phyloP scores from a whole-genome alignment of 208 protist species.

The Novymonas esmeraldas region DNA sequence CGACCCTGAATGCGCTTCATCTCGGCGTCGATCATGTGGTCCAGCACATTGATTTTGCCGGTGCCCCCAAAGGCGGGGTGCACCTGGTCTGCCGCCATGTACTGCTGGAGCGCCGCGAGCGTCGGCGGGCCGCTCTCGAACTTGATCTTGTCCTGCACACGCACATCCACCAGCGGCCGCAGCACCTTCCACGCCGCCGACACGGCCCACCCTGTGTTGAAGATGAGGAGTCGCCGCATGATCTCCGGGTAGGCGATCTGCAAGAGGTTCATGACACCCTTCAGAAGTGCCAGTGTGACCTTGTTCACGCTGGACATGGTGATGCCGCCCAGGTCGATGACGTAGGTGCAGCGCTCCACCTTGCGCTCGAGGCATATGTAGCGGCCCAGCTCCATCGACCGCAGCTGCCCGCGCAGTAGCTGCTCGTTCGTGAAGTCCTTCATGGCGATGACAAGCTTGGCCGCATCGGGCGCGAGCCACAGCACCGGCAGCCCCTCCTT shows the following conservation, averaged over 20 bases:
- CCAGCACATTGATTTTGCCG: conserved; percentile 35
- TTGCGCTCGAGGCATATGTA: conserved; percentile 37
- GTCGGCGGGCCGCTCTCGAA: conserved; percentile 60
- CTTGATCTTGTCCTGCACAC: conserved; percentile 82
- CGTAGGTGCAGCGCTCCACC: conserved; percentile 70
- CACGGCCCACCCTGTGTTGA: conserved; percentile 81
- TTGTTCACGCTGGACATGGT: conserved; percentile 69
- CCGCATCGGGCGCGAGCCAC: conserved; percentile 67
- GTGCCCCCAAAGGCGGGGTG: conserved; percentile 55
- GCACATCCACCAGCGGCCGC: conserved; percentile 61
- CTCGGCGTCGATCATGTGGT: conserved; percentile 41
- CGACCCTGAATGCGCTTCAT: conserved; percentile 18
- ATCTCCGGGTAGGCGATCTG: conserved; percentile 88
- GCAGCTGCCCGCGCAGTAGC: conserved; percentile 62
- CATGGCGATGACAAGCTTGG: conserved; percentile 42
- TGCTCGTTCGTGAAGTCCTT: conserved; percentile 40
- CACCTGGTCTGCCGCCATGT: conserved; percentile 55
- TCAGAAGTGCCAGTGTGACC: conserved; percentile 50
- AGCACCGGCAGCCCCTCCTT: conserved; percentile 65
- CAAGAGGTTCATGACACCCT: conserved; percentile 50
- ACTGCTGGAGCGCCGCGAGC: conserved; percentile 41
- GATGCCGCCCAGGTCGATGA: conserved; percentile 72
- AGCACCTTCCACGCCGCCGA: conserved; percentile 81
- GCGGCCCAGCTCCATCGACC: conserved; percentile 65
- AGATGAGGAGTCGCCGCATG: conserved; percentile 72